These are phyloP conservation scores for Prunella vulgaris DNA, from an alignment of 257 asterid genomes.

Conservation along the genomic window DNA sequence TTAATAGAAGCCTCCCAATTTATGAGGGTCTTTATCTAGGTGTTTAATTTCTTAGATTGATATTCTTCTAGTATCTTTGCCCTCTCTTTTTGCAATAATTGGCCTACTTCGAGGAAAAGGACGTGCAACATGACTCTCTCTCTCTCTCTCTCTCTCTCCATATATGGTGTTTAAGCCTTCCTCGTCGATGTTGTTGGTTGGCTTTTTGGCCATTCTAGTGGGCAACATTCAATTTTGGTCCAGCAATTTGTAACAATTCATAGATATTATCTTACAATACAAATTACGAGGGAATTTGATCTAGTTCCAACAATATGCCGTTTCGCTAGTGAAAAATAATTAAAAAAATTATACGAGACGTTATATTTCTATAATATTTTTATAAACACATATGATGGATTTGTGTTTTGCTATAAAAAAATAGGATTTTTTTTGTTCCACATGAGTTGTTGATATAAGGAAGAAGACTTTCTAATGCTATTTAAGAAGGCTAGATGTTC, in stretches of 20 bases:
- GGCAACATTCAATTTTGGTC: neutral
- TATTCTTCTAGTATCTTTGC: neutral
- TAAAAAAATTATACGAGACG: too few species aligned
- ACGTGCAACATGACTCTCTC: constrained; percentile 12
- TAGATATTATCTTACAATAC: neutral
- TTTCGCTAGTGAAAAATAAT: too few species aligned
- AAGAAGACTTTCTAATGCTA: too few species aligned
- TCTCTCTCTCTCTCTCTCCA: neutral
- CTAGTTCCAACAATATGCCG: too few species aligned
- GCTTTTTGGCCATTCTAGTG: neutral
- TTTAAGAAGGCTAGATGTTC: too few species aligned
- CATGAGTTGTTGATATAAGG: too few species aligned
- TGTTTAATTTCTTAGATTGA: neutral
- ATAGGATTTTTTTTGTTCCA: too few species aligned
- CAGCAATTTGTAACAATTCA: too few species aligned
- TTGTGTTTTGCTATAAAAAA: too few species aligned
- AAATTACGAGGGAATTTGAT: too few species aligned
- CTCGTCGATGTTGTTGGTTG: neutral
- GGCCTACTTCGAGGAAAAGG: constrained; percentile 20
- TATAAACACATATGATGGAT: too few species aligned
- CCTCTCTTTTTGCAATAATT: neutral
- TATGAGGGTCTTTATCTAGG: constrained; percentile 13
- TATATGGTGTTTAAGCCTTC: neutral
- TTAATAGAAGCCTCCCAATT: neutral
- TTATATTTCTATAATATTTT: too few species aligned